Evolutionary conservation across 306 rosid genomes (phyloP).

Genomic region (Prinsepia uniflora): DNA sequence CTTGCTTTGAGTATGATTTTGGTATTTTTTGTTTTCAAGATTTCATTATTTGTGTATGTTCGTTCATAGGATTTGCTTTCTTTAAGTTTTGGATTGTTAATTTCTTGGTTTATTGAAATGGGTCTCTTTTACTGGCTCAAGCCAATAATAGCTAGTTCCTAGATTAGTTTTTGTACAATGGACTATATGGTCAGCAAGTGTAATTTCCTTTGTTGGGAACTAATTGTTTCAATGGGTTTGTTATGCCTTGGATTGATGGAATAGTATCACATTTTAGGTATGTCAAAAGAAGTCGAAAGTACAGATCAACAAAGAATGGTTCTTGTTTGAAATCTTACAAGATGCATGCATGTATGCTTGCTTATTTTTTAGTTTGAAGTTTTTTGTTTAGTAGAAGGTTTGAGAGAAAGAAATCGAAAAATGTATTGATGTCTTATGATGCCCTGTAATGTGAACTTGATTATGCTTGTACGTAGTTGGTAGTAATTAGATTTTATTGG

Average conservation of each 20-base stretch:
- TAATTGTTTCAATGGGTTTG: background rate
- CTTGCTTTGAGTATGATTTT: no score
- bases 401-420: background rate
- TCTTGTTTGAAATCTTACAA: background rate
- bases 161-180: background rate
- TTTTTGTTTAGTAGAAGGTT: background rate
- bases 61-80: no score
- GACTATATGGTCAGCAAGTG: background rate
- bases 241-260: background rate
- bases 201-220: background rate
- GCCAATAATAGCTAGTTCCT: no score
- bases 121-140: background rate
- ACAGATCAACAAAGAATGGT: background rate
- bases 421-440: background rate
- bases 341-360: background rate
- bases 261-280: background rate
- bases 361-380: background rate
- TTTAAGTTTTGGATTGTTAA: no score
- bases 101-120: background rate
- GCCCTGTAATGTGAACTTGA: no score
- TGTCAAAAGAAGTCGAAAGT: background rate
- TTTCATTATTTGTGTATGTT: background rate
- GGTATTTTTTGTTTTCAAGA: constrained; percentile 38
- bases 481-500: background rate
- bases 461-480: background rate